Conservation (phyloP, 179 eudicot genomes). For the Spergularia azorica region DNA sequence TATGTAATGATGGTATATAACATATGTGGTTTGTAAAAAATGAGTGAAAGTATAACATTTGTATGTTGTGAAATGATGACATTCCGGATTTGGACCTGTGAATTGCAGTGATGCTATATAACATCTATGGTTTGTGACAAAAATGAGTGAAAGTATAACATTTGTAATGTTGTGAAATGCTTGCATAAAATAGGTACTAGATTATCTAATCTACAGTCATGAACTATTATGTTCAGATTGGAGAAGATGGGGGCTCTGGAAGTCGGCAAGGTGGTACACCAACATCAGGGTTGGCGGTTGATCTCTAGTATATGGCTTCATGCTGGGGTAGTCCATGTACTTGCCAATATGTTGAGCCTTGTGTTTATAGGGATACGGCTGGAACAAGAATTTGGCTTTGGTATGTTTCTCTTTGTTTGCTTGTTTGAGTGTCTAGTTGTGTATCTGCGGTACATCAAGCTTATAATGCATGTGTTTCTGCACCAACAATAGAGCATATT, state of each 20-base stretch:
- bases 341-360: slow-evolving; percentile 75
- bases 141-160: too few species aligned
- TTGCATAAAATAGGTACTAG: too few species aligned
- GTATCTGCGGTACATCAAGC: not conserved
- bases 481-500: not conserved
- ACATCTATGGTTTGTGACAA: too few species aligned
- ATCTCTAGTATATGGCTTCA: slow-evolving; percentile 71
- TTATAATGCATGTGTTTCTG: not conserved
- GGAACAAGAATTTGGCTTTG: slow-evolving; percentile 78
- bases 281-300: slow-evolving; percentile 61
- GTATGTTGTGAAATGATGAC: too few species aligned
- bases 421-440: not conserved
- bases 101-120: too few species aligned
- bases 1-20: not conserved
- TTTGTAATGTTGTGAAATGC: not conserved
- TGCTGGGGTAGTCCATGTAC: slow-evolving; percentile 74
- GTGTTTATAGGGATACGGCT: slow-evolving; percentile 73
- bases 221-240: slow-evolving; percentile 41
- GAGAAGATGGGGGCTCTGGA: slow-evolving; percentile 62
- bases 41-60: not conserved
- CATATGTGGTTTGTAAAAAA: not conserved
- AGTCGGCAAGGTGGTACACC: slow-evolving; percentile 44
- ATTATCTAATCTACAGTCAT: not conserved
- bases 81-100: too few species aligned
- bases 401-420: slow-evolving; percentile 36